Conservation (phyloP, 306 rosid species). For the Spatholobus suberectus region DNA sequence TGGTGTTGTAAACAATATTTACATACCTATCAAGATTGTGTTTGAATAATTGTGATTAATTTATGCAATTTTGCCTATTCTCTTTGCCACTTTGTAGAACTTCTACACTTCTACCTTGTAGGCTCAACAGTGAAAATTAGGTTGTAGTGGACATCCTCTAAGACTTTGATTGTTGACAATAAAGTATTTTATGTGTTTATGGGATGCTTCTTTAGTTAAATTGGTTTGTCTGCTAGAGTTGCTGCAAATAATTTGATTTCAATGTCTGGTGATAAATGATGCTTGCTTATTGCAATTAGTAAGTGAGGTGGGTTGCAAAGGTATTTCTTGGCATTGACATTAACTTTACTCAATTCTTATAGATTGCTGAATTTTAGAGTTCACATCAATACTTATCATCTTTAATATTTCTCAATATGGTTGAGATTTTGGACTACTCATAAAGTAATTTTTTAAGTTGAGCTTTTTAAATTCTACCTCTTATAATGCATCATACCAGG, state of each 20-base stretch:
- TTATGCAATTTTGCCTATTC: neutral
- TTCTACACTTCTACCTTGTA: constrained; percentile 23
- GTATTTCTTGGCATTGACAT: too few relatives aligned
- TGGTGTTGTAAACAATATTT: constrained; percentile 45
- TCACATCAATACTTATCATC: too few relatives aligned
- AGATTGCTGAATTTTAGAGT: too few relatives aligned
- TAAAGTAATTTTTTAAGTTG: too few relatives aligned
- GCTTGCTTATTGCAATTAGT: too few relatives aligned
- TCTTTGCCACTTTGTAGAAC: neutral
- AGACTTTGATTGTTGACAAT: constrained; percentile 6
- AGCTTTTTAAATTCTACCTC: too few relatives aligned
- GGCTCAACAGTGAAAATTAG: constrained; percentile 46
- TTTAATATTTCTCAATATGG: too few relatives aligned
- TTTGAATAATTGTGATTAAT: constrained; percentile 16
- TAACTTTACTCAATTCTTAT: too few relatives aligned
- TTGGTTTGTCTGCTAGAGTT: constrained; percentile 18
- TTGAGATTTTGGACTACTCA: too few relatives aligned
- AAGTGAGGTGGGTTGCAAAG: too few relatives aligned
- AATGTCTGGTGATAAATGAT: constrained; percentile 8
- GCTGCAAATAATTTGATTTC: constrained; percentile 14
- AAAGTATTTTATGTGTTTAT: neutral
- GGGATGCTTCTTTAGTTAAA: constrained; percentile 21
- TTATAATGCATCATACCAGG: too few relatives aligned
- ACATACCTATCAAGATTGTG: neutral
- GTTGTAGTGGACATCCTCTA: neutral